Percentiles rank a stretch among this genome's conserved stretches.
phyloP scores from a whole-genome alignment of 1,284 basidiomycete genomes.

The Crucibulum parvulum region DNA sequence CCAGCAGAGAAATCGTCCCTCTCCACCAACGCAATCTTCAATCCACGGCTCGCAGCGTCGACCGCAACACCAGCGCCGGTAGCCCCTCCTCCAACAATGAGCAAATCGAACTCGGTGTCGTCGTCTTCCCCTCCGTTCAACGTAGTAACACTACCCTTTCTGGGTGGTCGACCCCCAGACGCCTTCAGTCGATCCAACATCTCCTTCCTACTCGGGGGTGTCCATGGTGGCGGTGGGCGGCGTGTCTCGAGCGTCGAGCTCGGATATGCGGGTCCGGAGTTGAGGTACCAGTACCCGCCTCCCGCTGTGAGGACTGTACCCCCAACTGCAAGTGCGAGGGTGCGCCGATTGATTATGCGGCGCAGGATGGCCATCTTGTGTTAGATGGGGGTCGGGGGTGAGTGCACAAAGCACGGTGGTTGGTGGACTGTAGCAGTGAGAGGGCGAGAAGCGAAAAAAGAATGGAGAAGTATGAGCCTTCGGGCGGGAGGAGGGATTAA shows the following conservation, averaged over 20 bases:
- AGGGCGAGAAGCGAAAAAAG: too few relatives aligned
- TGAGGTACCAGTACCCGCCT: constrained; percentile 74
- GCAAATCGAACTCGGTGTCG: constrained; percentile 75
- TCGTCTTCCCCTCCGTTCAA: constrained; percentile 3
- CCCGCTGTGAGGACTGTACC: constrained; percentile 58
- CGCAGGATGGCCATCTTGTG: constrained; percentile 35
- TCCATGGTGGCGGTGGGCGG: constrained; percentile 77
- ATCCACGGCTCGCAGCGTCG: constrained; percentile 91
- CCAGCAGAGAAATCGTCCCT: constrained; percentile 92
- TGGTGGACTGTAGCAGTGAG: too few relatives aligned
- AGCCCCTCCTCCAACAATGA: constrained; percentile 87
- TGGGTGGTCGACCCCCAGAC: constrained; percentile 26
- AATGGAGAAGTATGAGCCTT: too few relatives aligned
- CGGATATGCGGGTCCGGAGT: constrained; percentile 73
- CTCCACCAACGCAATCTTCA: constrained; percentile 94
- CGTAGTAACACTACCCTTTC: background rate
- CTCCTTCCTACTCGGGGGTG: constrained; percentile 69
- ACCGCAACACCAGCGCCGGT: constrained; percentile 95
- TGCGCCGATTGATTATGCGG: constrained; percentile 59
- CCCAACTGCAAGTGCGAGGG: constrained; percentile 56
- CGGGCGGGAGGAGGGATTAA: too few relatives aligned
- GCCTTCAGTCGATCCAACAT: constrained; percentile 68
- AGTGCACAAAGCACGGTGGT: too few relatives aligned
- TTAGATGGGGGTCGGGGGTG: too few relatives aligned
- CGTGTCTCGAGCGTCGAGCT: constrained; percentile 65